A percentile compares a stretch with the other conserved stretches of the same genome.
phyloP scores from a whole-genome alignment of 1,139 yeast species.

The Geotrichum reessii region DNA sequence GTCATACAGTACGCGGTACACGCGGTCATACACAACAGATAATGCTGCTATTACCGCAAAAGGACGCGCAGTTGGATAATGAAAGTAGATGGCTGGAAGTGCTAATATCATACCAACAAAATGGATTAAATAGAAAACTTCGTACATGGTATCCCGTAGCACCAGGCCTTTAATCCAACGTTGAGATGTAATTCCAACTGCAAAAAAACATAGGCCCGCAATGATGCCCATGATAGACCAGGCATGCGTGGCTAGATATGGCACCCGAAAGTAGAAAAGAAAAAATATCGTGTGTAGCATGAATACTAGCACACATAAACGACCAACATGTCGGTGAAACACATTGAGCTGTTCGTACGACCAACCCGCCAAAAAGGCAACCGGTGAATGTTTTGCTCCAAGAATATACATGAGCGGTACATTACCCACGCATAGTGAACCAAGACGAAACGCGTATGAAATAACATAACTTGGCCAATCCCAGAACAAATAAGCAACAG shows the following conservation, averaged over 20 bases:
- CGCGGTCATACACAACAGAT: constrained; percentile 27
- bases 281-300: constrained; percentile 25
- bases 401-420: constrained; percentile 28
- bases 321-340: constrained; percentile 28
- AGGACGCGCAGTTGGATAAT: constrained; percentile 26
- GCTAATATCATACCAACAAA: constrained; percentile 25
- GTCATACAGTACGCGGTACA: constrained; percentile 21
- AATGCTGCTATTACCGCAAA: constrained; percentile 25
- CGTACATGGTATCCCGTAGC: constrained; percentile 23
- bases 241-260: constrained; percentile 23
- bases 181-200: constrained; percentile 24
- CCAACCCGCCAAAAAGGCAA: constrained; percentile 30
- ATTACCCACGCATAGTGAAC: constrained; percentile 26
- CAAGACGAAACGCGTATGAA: constrained; percentile 27
- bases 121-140: constrained; percentile 27
- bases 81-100: constrained; percentile 27
- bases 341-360: constrained; percentile 32
- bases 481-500: constrained; percentile 19
- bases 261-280: constrained; percentile 23
- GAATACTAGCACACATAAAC: constrained; percentile 22
- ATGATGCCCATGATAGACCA: constrained; percentile 26
- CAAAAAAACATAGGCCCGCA: constrained; percentile 25
- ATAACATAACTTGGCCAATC: constrained; percentile 19
- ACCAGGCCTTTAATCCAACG: constrained; percentile 2
- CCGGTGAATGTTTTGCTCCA: constrained; percentile 30